A percentile compares a stretch with the other conserved stretches of the same genome.
These are phyloP conservation scores for Hirschfeldia incana DNA, from an alignment of 345 rosid species.

Conservation along the genomic window DNA sequence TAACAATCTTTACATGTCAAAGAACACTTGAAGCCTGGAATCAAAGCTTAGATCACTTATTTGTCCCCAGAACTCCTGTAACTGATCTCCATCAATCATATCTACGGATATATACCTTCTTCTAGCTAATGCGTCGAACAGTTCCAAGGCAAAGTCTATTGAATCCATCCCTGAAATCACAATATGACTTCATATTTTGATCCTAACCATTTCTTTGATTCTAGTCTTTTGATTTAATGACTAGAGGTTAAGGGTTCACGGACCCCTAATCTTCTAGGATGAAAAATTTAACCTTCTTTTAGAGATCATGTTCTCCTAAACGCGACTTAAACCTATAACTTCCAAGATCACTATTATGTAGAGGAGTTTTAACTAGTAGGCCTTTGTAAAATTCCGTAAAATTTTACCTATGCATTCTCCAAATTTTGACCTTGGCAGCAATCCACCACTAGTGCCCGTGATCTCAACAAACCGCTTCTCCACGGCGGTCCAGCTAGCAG, in stretches of 20 bases:
- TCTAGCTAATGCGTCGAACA: slow-evolving; percentile 67
- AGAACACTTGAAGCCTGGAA: slow-evolving; percentile 67
- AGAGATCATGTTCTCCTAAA: not conserved
- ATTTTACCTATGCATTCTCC: slow-evolving; percentile 71
- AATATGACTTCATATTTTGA: not conserved
- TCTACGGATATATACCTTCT: slow-evolving; percentile 46
- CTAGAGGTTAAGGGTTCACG: too few species aligned
- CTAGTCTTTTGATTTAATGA: not conserved
- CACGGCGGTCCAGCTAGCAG: slow-evolving; percentile 57
- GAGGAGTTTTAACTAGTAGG: not conserved
- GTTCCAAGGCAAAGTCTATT: slow-evolving; percentile 56
- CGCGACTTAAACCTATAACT: not conserved
- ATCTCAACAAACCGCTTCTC: slow-evolving; percentile 57
- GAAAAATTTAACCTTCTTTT: not conserved
- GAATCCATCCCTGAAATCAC: slow-evolving; percentile 63
- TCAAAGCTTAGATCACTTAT: slow-evolving; percentile 64
- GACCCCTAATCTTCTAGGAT: not conserved
- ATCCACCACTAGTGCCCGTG: slow-evolving; percentile 47
- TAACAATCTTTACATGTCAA: slow-evolving; percentile 53
- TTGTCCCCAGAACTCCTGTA: slow-evolving; percentile 71
- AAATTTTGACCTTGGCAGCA: slow-evolving; percentile 51
- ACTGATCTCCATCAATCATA: slow-evolving; percentile 41
- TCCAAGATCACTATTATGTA: not conserved
- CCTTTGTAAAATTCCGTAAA: not conserved
- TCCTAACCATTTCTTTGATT: not conserved